Evolutionary conservation across 441 rosid species (phyloP), one percentile per base, ranked within the genome.

Genomic region (Populus hybrid): DNA sequence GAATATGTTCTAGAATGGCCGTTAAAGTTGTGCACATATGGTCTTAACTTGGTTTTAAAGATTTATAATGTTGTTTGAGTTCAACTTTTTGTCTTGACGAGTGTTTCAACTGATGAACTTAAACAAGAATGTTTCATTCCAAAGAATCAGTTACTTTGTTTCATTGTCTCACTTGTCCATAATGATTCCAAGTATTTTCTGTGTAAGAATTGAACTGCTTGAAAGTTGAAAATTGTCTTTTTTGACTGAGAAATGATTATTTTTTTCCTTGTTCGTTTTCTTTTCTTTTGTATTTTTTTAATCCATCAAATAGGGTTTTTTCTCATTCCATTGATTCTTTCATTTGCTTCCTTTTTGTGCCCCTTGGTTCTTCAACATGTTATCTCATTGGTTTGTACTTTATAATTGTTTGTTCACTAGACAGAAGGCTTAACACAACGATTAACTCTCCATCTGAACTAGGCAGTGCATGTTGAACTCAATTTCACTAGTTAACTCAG

Each of bases 131-230:
- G 24, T 53, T 26, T 18, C 45, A 59, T 26, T 11, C 7, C 66
- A 73, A 71, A 42, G 9, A 71, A 42, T 63, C 31, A 40, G 61
- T 28, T 73, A 21, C 67, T 26, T 23, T 26, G 38, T 11, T 38
- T 61, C 20, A 73, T 12, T 16, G 31, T 59, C 31, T 14, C 2
- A 24, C 59, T 42, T 53, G 45, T 10, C 45, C 26, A 31, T 75
- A 38, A 33, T 71, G 36, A 28, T 68, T 50, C 24, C 21, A 9
- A 65, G 42, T 74, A 36, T n/a, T 45, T 59, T 74, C 70, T 40
- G 56, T 73, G 36, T 33, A 56, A 33, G 64, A 80, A 33, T 50
- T 67, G 68, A 10, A 53, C 67, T 35, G 16, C 12, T 71, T 61
- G 72, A 53, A 78, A 53, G 23, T 18, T 56, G 23, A 56, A n/a